Evolutionary conservation across 73 alveolate genomes (phyloP), one percentile per base, ranked within the genome.

Genomic region (Paramecium sonneborni): DNA sequence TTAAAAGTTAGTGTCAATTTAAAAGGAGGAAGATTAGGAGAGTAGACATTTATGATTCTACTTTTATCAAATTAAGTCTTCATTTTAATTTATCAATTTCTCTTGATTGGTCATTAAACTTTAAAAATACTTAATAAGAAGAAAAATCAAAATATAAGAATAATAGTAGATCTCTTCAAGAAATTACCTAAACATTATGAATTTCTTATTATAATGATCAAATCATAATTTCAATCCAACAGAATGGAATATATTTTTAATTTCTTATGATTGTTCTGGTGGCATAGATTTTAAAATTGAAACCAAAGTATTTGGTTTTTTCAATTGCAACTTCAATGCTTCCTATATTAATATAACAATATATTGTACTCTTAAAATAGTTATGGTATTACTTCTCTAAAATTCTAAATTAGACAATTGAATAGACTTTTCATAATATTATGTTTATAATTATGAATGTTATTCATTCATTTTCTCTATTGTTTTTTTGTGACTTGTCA

Each of bases 61-160:
- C 44, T 62, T 62, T 62, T 62, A 62, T 62, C 84, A 62, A 62
- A 62, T 62, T 62, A 32, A 62, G 84, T 62, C 84, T 62, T 62
- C 84, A 62, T 62, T 62, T 52, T 62, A 62, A 62, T 62, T 62
- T 62, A 62, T 62, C 84, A 62, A 62, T 62, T 26, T 30, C 84
- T 62, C 21, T 62, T 32, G 44, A 14, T 62, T 10, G 82, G 24
- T 62, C 48, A 52, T 52, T 52, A 52, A 52, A n/a, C 68, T 52
- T 52, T 52, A 52, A 52, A 52, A 52, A 52, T 52, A 52, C 68
- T 52, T 18, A 52, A 18, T 52, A 21, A n/a, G n/a, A 35, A n/a
- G 68, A 52, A 52, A 18, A 15, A 52, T 18, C 34, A 52, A 52
- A 52, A 52, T 52, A 28, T 52, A 52, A 52, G 68, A 52, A 52